These are phyloP conservation scores for Zymoseptoria passerinii DNA, from an alignment of 2,329 filamentous ascomycete genomes.

Conservation along the genomic window DNA sequence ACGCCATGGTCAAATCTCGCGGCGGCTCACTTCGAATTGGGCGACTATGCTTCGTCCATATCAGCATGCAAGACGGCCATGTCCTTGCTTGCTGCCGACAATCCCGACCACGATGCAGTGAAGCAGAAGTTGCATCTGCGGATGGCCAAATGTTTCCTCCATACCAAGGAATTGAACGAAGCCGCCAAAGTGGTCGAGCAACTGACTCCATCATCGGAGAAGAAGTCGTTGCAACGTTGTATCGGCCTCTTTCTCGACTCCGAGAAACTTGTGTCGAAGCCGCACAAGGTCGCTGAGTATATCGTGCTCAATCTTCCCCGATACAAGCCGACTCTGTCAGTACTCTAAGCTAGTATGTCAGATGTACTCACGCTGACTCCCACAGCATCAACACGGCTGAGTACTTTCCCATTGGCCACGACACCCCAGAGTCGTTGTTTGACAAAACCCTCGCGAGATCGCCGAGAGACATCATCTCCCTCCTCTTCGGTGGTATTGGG, in stretches of 20 bases:
- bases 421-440: slow-evolving; percentile 8
- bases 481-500: slow-evolving; percentile 9
- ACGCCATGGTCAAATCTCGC: slow-evolving; percentile 15
- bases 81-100: slow-evolving; percentile 3
- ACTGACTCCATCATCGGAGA: neutral
- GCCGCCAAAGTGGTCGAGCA: neutral
- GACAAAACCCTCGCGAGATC: neutral
- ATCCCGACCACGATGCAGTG: neutral
- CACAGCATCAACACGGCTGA: slow-evolving; percentile 2
- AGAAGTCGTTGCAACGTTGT: neutral
- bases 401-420: slow-evolving; percentile 9
- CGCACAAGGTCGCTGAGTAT: neutral
- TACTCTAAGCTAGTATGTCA: neutral
- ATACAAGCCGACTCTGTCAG: slow-evolving; percentile 4
- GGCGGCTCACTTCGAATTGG: slow-evolving; percentile 11
- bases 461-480: slow-evolving; percentile 1
- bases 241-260: neutral
- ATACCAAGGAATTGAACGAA: neutral
- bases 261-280: neutral
- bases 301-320: slow-evolving; percentile 3
- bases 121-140: slow-evolving; percentile 10
- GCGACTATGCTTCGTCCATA: slow-evolving; percentile 8
- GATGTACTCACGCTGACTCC: neutral
- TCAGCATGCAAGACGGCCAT: slow-evolving; percentile 6
- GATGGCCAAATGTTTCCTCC: slow-evolving; percentile 2